Evolutionary conservation across 2,329 filamentous ascomycete species (phyloP), one percentile per base, ranked within the genome.

Genomic region (Fusarium ramigenum): DNA sequence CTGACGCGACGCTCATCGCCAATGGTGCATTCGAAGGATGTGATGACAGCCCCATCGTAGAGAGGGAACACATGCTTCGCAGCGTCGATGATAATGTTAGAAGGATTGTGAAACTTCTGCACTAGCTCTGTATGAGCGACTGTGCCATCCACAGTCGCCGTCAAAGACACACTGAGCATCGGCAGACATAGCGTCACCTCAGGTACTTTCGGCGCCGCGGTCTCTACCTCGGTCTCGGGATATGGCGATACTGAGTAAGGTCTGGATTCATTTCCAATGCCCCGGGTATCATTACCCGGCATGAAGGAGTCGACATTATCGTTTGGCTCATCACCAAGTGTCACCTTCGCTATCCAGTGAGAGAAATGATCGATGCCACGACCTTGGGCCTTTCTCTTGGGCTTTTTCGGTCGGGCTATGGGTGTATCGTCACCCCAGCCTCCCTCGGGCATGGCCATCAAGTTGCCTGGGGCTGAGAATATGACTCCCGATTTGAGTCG

Each of bases 211-310:
- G 16, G 5, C 1, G 2, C 3, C 3, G 0, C 9, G 15, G 18
- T 0, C 25, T 15, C 14, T 2, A 4, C 16, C 7, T 14, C 12
- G 7, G 18, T 7, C 9, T 36, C n/a, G 8, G 12, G 4, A 0
- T 14, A 36, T 10, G 32, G 32, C 4, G n/a, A 2, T 10, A 15
- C 2, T 2, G 49, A 6, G 4, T 25, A 52, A 2, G 11, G 4
- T 3, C 18, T 52, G n/a, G 10, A 52, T 3, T 52, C 49, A 15
- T 46, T 21, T 15, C 0, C 43, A 28, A 28, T 15, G 25, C 43
- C 23, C 1, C 18, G n/a, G 7, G 10, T 14, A 21, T 25, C 32
- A 3, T 19, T 21, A 15, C 9, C 32, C 32, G n/a, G 6, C 2
- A 12, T 11, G 32, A 52, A 21, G 18, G 9, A 25, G 4, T 9